These are phyloP conservation scores for Picochlorum sp. DNA, from an alignment of 139 green algal species.

Conservation along the genomic window DNA sequence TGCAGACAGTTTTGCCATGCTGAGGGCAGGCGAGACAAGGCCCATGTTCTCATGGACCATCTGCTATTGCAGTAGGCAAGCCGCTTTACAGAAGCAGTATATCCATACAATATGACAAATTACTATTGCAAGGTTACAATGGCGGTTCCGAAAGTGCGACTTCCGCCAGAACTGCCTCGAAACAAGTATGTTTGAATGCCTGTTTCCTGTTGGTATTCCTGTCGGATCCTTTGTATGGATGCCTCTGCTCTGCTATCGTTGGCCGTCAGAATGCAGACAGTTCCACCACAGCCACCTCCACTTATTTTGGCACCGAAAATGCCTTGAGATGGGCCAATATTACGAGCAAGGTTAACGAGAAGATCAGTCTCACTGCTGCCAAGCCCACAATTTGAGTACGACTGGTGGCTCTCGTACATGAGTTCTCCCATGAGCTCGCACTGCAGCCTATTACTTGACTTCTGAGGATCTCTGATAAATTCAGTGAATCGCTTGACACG, in stretches of 20 bases:
- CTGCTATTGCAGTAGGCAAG: too few relatives aligned
- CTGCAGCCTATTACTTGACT: slow-evolving; percentile 12
- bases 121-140: background rate
- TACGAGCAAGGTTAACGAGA: slow-evolving; percentile 35
- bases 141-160: slow-evolving; percentile 19
- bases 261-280: slow-evolving; percentile 33
- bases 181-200: slow-evolving; percentile 27
- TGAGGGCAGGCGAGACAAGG: too few relatives aligned
- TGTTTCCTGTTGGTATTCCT: slow-evolving; percentile 23
- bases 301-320: slow-evolving; percentile 93
- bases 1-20: too few relatives aligned
- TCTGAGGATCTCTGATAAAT: slow-evolving; percentile 23
- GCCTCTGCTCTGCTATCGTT: slow-evolving; percentile 10
- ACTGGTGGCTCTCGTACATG: slow-evolving; percentile 74
- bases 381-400: slow-evolving; percentile 61
- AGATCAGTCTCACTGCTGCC: slow-evolving; percentile 54
- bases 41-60: too few relatives aligned
- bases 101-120: too few relatives aligned
- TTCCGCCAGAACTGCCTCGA: slow-evolving; percentile 23
- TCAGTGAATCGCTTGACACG: slow-evolving; percentile 61
- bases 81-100: too few relatives aligned
- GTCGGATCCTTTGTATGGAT: slow-evolving; percentile 27
- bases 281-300: slow-evolving; percentile 80
- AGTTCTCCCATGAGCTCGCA: slow-evolving; percentile 72
- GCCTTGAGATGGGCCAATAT: slow-evolving; percentile 9